Percentiles rank a stretch among this genome's conserved stretches.
These are phyloP conservation scores for Agaricus blazei DNA, from an alignment of 768 basidiomycete genomes.

Conservation along the genomic window DNA sequence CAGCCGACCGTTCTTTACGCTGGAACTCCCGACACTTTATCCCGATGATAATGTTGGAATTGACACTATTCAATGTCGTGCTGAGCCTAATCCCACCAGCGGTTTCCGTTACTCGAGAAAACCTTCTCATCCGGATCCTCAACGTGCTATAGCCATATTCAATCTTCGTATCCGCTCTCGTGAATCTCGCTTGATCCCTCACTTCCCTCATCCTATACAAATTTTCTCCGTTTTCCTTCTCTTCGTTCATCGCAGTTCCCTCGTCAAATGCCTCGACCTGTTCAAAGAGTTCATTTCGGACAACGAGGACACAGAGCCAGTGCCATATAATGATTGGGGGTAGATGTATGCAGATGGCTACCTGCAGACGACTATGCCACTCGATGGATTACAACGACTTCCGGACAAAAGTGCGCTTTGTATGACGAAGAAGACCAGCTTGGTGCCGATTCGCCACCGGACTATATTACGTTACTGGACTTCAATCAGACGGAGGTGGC, in stretches of 20 bases:
- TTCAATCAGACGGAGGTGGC: slow-evolving; percentile 22
- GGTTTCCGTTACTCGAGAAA: slow-evolving; percentile 3
- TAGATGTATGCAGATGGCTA: slow-evolving; percentile 28
- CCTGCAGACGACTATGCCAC: slow-evolving; percentile 21
- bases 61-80: slow-evolving; percentile 27
- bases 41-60: slow-evolving; percentile 18
- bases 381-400: slow-evolving; percentile 35
- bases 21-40: slow-evolving; percentile 26
- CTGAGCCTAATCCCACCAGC: slow-evolving; percentile 35
- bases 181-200: not conserved
- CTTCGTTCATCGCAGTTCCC: slow-evolving; percentile 27
- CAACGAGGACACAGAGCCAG: not conserved
- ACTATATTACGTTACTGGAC: slow-evolving; percentile 19
- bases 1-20: slow-evolving; percentile 16
- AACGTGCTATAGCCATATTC: slow-evolving; percentile 30
- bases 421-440: slow-evolving; percentile 11
- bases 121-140: slow-evolving; percentile 15
- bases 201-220: not conserved
- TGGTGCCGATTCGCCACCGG: not conserved
- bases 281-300: not conserved
- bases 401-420: slow-evolving; percentile 27
- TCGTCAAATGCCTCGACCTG: slow-evolving; percentile 9
- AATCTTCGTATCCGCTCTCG: slow-evolving; percentile 19
- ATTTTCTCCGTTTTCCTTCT: slow-evolving; percentile 21
- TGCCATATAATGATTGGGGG: slow-evolving; percentile 28